Percentiles rank a stretch among this genome's conserved stretches.
These are phyloP conservation scores for Gracilaria caudata DNA, from an alignment of 23 red algal genomes.

Conservation along the genomic window DNA sequence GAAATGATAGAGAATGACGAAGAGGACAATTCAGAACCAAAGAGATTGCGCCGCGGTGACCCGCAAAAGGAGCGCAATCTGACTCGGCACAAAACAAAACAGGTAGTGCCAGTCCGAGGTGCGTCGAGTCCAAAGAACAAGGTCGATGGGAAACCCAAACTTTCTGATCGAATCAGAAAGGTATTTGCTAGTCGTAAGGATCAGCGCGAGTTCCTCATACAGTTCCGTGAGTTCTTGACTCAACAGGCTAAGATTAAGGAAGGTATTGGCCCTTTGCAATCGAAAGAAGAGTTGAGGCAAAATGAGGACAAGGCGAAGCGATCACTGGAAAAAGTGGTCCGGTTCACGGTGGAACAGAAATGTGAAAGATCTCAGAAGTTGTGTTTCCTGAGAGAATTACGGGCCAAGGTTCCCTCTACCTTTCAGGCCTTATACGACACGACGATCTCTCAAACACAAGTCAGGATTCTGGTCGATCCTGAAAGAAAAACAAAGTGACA, in stretches of 20 bases:
- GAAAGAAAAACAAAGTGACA: neutral
- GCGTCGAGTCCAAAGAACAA: slow-evolving; percentile 11
- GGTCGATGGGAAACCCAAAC: slow-evolving; percentile 8
- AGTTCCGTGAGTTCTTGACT: slow-evolving; percentile 45
- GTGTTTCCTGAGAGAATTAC: slow-evolving; percentile 26
- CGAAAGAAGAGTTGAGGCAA: neutral
- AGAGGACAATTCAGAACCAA: neutral
- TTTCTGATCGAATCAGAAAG: slow-evolving; percentile 35
- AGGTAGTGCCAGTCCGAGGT: neutral
- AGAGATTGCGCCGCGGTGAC: neutral
- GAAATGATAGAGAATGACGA: slow-evolving; percentile 27
- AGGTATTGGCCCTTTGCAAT: slow-evolving; percentile 36
- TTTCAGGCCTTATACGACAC: slow-evolving; percentile 38
- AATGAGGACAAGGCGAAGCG: slow-evolving; percentile 20
- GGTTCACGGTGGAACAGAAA: slow-evolving; percentile 26
- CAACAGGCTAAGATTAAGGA: slow-evolving; percentile 22
- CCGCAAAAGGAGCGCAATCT: neutral
- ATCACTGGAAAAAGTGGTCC: slow-evolving; percentile 28
- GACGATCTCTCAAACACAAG: neutral
- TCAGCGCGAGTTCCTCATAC: slow-evolving; percentile 41
- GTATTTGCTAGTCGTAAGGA: slow-evolving; percentile 36
- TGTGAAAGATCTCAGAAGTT: neutral
- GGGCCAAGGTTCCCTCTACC: slow-evolving; percentile 36
- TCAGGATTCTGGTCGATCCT: neutral
- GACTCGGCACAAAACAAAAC: neutral